These are phyloP conservation scores for Volvox reticuliferus DNA, from an alignment of 139 green algal species.

Conservation along the genomic window DNA sequence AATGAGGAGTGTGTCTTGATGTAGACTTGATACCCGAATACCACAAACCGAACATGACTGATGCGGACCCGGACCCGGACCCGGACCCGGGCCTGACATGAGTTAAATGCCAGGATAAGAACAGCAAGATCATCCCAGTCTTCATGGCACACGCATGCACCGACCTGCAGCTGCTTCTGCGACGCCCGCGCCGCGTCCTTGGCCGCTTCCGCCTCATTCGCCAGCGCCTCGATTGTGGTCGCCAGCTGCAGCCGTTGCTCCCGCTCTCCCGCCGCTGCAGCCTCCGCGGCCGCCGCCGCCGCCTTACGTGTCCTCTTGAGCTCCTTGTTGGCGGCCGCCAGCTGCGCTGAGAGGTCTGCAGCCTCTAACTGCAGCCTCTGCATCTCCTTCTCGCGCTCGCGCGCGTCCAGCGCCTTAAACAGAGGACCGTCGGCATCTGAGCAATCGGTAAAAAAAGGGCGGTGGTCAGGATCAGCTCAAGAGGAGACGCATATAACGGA, in stretches of 20 bases:
- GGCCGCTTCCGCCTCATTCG: not conserved
- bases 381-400: constrained; percentile 49
- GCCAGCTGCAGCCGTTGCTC: constrained; percentile 19
- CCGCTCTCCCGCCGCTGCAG: constrained; percentile 1
- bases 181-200: not conserved
- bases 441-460: not conserved
- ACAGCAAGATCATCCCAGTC: not conserved
- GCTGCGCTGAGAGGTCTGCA: constrained; percentile 18
- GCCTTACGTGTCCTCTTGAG: constrained; percentile 25
- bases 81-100: not conserved
- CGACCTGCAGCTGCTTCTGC: constrained; percentile 42
- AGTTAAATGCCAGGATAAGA: not conserved
- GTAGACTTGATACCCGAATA: not conserved
- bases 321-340: constrained; percentile 4
- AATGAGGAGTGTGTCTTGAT: not conserved
- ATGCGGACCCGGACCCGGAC: too few relatives aligned
- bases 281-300: constrained; percentile 13
- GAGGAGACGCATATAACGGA: not conserved
- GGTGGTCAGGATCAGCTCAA: not conserved
- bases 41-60: not conserved
- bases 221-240: constrained; percentile 5
- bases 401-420: constrained; percentile 44
- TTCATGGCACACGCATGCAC: not conserved
- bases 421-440: constrained; percentile 30
- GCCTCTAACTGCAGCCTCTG: constrained; percentile 14